Base-by-base conservation (phyloP, 2,329 filamentous ascomycete species). In the Cladosporium phlei region DNA sequence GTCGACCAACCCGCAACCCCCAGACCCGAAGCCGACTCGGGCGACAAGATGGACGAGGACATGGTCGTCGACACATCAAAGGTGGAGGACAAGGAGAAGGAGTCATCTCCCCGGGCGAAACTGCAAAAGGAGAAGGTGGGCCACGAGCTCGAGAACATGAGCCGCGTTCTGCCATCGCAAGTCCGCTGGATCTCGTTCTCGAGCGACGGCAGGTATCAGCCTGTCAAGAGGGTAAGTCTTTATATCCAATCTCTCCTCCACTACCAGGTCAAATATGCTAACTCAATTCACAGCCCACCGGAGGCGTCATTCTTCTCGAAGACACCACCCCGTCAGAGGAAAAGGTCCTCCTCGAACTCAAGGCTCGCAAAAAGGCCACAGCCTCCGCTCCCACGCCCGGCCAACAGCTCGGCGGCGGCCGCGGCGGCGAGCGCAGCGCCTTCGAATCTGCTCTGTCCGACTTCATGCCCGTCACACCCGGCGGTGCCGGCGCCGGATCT, bases 121-220 rank as follows among this genome's bases (percentile, higher is more conserved):
- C 38, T 43, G 27, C 30, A 27, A 12, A 95, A 94, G 78, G 93
- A 98, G 73, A 97, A 95, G 79, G 79, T 95, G 49, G 93, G 93
- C 57, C 96, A 93, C 65, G 89, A 96, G 54, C 79, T 98, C 52
- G 87, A 93, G 64, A 98, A 98, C 74, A 94, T 98, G 88, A 94
- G 86, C 46, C 81, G 93, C 59, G 89, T 98, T 27, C 79, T 98
- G 38, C 93, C 90, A 1, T 80, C 82, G 37, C 93, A 98, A 72
- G 79, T 97, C 62, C 95, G 95, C 74, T 96, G 91, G 67, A 88
- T 98, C 62, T 95, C 82, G 67, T 95, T 98, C 76, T 82, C 88
- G 38, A 80, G 87, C 53, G 86, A 87, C 35, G 64, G 62, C 16
- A 83, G 94, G 58, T 98, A 96, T 70, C 88, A 86, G 75, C 91